Conservation (phyloP, 352 stramenopile genomes). For the Pythium phragmiticola region DNA sequence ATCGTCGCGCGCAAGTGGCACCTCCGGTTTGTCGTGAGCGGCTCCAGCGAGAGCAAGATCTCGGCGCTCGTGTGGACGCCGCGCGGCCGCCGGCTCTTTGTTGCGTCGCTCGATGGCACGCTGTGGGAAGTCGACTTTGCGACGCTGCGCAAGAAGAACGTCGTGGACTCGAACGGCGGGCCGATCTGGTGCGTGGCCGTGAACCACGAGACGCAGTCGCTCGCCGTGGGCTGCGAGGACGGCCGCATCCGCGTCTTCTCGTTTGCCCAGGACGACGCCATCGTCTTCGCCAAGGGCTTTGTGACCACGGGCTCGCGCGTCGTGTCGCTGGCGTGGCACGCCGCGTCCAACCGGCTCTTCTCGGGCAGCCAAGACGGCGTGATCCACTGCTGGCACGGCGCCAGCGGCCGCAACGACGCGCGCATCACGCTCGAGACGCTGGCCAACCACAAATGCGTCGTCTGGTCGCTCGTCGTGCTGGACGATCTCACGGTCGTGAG, state of each 20-base stretch:
- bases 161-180: constrained; percentile 86
- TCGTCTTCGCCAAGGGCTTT: constrained; percentile 87
- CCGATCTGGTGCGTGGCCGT: constrained; percentile 87
- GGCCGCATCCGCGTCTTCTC: constrained; percentile 89
- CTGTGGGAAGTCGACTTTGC: constrained; percentile 84
- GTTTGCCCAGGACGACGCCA: constrained; percentile 54
- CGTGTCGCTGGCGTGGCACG: constrained; percentile 84
- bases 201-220: constrained; percentile 46
- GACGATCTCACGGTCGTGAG: constrained; percentile 91
- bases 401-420: constrained; percentile 74
- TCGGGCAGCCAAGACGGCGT: constrained; percentile 81
- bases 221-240: constrained; percentile 90
- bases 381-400: constrained; percentile 87
- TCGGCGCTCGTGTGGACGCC: constrained; percentile 67
- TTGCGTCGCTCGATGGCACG: constrained; percentile 66
- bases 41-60: constrained; percentile 61
- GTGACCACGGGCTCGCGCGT: constrained; percentile 70
- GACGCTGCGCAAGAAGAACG: constrained; percentile 65
- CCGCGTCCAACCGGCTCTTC: constrained; percentile 74
- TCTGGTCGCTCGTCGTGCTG: constrained; percentile 91
- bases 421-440: constrained; percentile 82
- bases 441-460: constrained; percentile 72
- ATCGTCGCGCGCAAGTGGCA: constrained; percentile 61
- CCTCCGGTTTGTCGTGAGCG: constrained; percentile 64
- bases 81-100: constrained; percentile 51